A percentile compares a stretch with the other conserved stretches of the same genome.
Conservation (phyloP, 352 stramenopile species). For the Pelagophyceae sp. region DNA sequence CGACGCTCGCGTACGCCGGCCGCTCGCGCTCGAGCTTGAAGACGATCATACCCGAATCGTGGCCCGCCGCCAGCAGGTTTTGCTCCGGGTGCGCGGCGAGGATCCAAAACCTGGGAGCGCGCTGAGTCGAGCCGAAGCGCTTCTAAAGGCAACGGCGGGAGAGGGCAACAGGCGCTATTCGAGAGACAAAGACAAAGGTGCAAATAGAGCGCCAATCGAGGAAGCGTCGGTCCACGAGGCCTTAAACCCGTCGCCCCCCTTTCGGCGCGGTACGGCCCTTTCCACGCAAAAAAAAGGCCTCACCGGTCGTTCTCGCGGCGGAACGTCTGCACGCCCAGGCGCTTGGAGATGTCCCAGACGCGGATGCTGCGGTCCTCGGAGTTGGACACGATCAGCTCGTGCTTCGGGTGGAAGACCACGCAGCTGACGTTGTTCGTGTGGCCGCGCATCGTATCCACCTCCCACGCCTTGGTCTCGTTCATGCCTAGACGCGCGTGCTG, state of each 20-base stretch:
- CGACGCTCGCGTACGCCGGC: conserved; percentile 75
- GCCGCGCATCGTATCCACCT: conserved; percentile 98
- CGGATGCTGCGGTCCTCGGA: conserved; percentile 97
- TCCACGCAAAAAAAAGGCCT: conserved; percentile 82
- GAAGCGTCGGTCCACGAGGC: too few species aligned
- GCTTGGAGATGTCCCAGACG: conserved; percentile 97
- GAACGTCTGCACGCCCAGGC: conserved; percentile 96
- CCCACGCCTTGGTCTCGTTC: conserved; percentile 97
- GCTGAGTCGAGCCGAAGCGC: too few species aligned
- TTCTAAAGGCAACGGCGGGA: too few species aligned
- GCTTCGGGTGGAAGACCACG: conserved; percentile 97
- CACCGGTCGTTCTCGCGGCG: conserved; percentile 95
- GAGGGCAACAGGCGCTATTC: too few species aligned
- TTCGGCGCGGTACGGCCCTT: too few species aligned
- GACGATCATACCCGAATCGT: conserved; percentile 99
- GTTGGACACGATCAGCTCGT: conserved; percentile 98
- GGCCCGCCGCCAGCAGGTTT: conserved; percentile 94
- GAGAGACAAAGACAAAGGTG: too few species aligned
- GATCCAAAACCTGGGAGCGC: conserved; percentile 99
- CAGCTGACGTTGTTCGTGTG: conserved; percentile 99
- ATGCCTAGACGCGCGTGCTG: too few species aligned
- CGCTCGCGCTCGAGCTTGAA: conserved; percentile 97
- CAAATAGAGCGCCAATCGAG: too few species aligned
- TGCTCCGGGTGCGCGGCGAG: conserved; percentile 83
- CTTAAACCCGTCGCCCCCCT: too few species aligned